Evolutionary conservation across 176 grass and related monocot genomes (phyloP), one percentile per base, ranked within the genome.

Genomic region (Aegilops longissima): DNA sequence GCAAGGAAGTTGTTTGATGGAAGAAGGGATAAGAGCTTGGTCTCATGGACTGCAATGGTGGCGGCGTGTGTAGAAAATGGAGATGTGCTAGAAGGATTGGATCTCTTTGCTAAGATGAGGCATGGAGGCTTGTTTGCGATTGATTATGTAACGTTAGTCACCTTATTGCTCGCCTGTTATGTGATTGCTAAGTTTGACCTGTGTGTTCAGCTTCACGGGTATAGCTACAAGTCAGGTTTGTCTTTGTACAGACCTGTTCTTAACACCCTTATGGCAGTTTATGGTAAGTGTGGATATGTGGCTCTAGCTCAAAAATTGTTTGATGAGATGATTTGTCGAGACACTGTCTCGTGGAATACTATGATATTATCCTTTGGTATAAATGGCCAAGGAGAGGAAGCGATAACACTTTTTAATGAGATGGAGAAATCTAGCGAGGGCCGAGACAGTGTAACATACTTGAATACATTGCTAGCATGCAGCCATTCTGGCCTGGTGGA

Each of bases 21-120:
- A 27, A 86, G 51, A 47, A 77, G 45, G 65, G 86, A 91, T 29
- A 95, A 93, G 85, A 93, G 85, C 78, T 83, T 91, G 83, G 89
- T 95, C 89, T 89, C 94, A 77, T 93, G 94, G 94, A 95, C 91
- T 23, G 87, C 82, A 75, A 93, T 93, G 77, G 90, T 93, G 12
- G 87, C 94, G 49, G 86, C 86, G 23, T 95, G 83, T 82, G 39
- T 91, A 82, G 86, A 90, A 87, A 91, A 70, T 89, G 86, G 91
- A 80, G 85, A 80, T 71, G 49, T 84, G 34, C 79, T 83, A 75
- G 86, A 93, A 84, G 93, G 94, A 70, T 86, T 93, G 77, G 36
- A 83, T 73, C 69, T 93, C 59, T 86, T 93, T 88, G 24, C 79
- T 66, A 80, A 89, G 76, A 91, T 95, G 89, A 91, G 94, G 72